These are phyloP conservation scores for Aspergillus sojae DNA, from an alignment of 2,329 filamentous ascomycete species.

Conservation along the genomic window DNA sequence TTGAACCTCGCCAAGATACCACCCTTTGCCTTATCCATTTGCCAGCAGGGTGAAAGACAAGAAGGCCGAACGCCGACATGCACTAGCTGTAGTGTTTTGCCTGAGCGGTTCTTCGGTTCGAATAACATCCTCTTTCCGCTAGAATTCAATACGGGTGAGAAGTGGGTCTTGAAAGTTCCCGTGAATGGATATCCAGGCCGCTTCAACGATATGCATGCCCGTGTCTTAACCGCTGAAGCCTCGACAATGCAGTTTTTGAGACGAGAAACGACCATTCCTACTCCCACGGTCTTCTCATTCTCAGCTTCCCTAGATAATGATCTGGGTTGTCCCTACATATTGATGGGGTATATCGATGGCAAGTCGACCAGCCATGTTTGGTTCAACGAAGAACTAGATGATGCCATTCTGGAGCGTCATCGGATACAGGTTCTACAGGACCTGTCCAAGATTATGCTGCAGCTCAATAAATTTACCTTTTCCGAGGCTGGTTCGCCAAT, in stretches of 20 bases:
- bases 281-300: background rate
- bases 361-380: no score
- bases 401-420: background rate
- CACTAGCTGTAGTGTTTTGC: background rate
- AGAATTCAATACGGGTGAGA: background rate
- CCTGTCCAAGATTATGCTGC: background rate
- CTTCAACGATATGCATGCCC: background rate
- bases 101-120: background rate
- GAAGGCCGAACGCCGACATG: background rate
- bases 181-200: background rate
- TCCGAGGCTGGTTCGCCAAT: background rate
- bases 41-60: background rate
- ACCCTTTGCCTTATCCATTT: no score
- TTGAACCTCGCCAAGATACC: no score
- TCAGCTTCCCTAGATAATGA: background rate
- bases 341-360: background rate
- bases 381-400: no score
- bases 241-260: background rate
- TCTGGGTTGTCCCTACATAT: background rate
- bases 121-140: background rate
- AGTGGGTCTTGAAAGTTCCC: background rate
- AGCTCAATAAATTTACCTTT: background rate
- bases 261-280: background rate
- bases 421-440: background rate
- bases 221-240: background rate